A percentile compares a stretch with the other conserved stretches of the same genome.
These are phyloP conservation scores for Physcomitrellopsis africana DNA, from an alignment of 225 moss, liverwort and hornwort species.

Conservation along the genomic window DNA sequence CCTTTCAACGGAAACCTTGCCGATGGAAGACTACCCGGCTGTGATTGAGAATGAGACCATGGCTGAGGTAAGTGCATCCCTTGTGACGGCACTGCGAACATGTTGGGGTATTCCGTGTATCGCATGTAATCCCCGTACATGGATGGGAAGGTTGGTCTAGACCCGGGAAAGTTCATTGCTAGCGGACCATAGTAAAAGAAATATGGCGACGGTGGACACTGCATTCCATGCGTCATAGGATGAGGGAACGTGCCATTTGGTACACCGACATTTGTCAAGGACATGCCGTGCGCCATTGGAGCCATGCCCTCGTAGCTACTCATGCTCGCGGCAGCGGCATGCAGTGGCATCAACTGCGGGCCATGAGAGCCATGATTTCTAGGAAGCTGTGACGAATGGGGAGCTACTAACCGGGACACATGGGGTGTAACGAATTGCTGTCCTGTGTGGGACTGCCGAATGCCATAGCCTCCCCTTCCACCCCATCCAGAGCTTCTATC, in stretches of 20 bases:
- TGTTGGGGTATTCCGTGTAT: conserved; percentile 41
- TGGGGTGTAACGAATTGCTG: conserved; percentile 44
- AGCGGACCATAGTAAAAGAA: conserved; percentile 62
- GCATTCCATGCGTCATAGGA: conserved; percentile 56
- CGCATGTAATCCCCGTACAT: conserved; percentile 46
- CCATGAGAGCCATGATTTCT: conserved; percentile 32
- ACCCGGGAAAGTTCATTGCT: conserved; percentile 53
- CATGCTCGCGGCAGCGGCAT: conserved; percentile 28
- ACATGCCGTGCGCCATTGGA: conserved; percentile 54
- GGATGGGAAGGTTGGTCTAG: conserved; percentile 49
- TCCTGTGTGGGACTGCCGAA: conserved; percentile 40
- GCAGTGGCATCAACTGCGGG: conserved; percentile 40
- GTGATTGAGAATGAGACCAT: conserved; percentile 33
- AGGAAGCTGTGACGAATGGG: conserved; percentile 43
- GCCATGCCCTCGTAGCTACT: conserved; percentile 48
- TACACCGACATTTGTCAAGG: conserved; percentile 39
- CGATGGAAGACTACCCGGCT: conserved; percentile 24
- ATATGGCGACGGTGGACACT: conserved; percentile 53
- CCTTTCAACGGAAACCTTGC: conserved; percentile 27
- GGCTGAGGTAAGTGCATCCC: conserved; percentile 47
- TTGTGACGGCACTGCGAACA: conserved; percentile 49
- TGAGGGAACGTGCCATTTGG: conserved; percentile 41
- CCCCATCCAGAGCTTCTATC: conserved; percentile 60
- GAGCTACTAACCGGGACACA: conserved; percentile 40
- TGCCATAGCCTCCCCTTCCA: conserved; percentile 50